These are phyloP conservation scores for Termitomyces sp. DNA, from an alignment of 768 basidiomycete genomes.

Conservation along the genomic window DNA sequence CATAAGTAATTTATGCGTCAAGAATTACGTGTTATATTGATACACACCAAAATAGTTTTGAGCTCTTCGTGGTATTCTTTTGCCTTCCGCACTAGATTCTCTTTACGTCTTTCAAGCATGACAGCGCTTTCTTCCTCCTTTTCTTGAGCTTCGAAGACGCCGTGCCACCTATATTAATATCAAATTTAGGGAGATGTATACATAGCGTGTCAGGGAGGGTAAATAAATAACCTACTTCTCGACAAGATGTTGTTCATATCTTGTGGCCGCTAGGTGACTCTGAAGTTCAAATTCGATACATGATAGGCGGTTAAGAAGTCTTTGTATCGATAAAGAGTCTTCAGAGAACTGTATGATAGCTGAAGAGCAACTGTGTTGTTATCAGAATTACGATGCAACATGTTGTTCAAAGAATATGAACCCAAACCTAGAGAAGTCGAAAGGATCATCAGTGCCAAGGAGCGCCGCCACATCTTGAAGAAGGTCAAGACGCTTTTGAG, in stretches of 20 bases:
- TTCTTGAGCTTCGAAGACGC: constrained; percentile 21
- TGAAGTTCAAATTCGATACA: constrained; percentile 34
- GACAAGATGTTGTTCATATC: constrained; percentile 33
- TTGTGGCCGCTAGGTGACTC: constrained; percentile 26
- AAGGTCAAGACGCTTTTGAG: constrained; percentile 1
- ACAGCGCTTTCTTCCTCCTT: constrained; percentile 22
- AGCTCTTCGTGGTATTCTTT: constrained; percentile 45
- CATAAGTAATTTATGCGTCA: neutral
- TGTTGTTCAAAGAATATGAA: neutral
- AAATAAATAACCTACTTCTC: constrained; percentile 28
- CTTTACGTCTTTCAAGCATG: constrained; percentile 34
- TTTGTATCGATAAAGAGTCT: constrained; percentile 25
- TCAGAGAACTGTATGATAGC: constrained; percentile 31
- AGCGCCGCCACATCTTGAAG: neutral
- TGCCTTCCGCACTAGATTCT: constrained; percentile 39
- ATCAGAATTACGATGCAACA: neutral
- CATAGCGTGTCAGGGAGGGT: neutral
- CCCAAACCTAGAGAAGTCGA: constrained; percentile 5
- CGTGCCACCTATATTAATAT: constrained; percentile 32
- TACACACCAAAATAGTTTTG: constrained; percentile 27
- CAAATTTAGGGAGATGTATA: neutral
- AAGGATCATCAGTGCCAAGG: constrained; percentile 3
- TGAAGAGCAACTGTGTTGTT: constrained; percentile 29
- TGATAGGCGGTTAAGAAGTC: constrained; percentile 28
- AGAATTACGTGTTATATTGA: neutral